Evolutionary conservation across 202 grass and related monocot genomes (phyloP).

Genomic region (Digitaria exilis): DNA sequence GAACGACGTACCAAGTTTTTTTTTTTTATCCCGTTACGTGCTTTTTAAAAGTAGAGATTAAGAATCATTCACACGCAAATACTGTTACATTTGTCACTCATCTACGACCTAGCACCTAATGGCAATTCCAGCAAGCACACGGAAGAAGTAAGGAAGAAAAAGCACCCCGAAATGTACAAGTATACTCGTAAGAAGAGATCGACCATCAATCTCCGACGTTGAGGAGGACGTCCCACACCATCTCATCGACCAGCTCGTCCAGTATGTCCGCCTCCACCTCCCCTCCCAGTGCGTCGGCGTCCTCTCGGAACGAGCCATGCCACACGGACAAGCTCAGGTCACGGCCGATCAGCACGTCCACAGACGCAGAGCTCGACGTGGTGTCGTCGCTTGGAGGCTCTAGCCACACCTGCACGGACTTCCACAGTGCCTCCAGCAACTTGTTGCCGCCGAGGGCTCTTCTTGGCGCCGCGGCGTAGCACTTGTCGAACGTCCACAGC

Average conservation of each 20-base stretch:
- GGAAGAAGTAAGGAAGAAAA: neutral
- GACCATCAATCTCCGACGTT: conserved; percentile 50
- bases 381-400: conserved; percentile 13
- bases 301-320: conserved; percentile 50
- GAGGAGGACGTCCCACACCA: conserved; percentile 68
- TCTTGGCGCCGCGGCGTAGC: conserved; percentile 4
- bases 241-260: conserved; percentile 76
- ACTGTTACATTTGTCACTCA: conserved; percentile 26
- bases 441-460: conserved; percentile 46
- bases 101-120: neutral
- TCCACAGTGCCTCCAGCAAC: conserved; percentile 68
- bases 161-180: conserved; percentile 42
- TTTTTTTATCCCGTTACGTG: no score
- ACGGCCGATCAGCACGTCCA: conserved; percentile 62
- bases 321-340: conserved; percentile 68
- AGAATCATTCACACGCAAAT: conserved; percentile 19
- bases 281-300: conserved; percentile 48
- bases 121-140: conserved; percentile 38
- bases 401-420: conserved; percentile 41
- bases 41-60: no score
- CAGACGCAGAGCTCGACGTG: conserved; percentile 38
- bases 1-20: no score
- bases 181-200: neutral
- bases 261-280: conserved; percentile 70
- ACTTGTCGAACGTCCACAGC: conserved; percentile 56